Evolutionary conservation across 805 yeast species (phyloP).

Genomic region (Cyberlindnera euphorbiae): DNA sequence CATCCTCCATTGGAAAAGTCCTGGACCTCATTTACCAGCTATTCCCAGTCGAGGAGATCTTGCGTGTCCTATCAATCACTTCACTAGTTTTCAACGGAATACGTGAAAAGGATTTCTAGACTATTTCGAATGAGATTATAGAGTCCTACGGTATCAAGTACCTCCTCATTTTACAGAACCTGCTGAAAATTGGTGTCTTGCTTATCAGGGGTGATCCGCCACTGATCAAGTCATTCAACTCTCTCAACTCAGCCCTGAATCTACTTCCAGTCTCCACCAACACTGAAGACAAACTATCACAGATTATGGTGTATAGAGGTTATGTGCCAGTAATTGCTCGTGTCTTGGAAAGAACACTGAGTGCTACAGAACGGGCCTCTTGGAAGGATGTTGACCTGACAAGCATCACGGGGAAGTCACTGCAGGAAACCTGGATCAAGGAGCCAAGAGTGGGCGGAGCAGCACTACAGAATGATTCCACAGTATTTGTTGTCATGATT

Average conservation of each 20-base stretch:
- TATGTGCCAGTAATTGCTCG: constrained; percentile 73
- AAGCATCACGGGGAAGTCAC: constrained; percentile 30
- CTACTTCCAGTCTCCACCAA: constrained; percentile 37
- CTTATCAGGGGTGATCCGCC: constrained; percentile 28
- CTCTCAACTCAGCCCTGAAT: constrained; percentile 23
- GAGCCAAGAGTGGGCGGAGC: constrained; percentile 20
- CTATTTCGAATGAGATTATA: constrained; percentile 49
- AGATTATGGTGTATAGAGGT: constrained; percentile 52
- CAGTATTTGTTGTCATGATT: constrained; percentile 48
- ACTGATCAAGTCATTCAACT: constrained; percentile 31
- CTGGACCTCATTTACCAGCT: constrained; percentile 45
- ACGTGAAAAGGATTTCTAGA: constrained; percentile 54
- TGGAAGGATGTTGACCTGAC: constrained; percentile 38
- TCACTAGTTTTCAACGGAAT: constrained; percentile 67
- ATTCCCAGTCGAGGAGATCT: constrained; percentile 31
- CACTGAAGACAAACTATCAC: constrained; percentile 5
- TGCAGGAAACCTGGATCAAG: constrained; percentile 22
- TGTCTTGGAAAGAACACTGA: constrained; percentile 63
- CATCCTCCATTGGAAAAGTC: constrained; percentile 31
- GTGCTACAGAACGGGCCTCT: constrained; percentile 26
- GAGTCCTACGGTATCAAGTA: constrained; percentile 62
- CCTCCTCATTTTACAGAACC: constrained; percentile 40
- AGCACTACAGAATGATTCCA: constrained; percentile 16
- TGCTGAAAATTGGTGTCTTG: constrained; percentile 44
- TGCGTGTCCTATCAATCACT: constrained; percentile 53